Evolutionary conservation across 257 asterid genomes (phyloP).

Genomic region (Paulownia fortunei): DNA sequence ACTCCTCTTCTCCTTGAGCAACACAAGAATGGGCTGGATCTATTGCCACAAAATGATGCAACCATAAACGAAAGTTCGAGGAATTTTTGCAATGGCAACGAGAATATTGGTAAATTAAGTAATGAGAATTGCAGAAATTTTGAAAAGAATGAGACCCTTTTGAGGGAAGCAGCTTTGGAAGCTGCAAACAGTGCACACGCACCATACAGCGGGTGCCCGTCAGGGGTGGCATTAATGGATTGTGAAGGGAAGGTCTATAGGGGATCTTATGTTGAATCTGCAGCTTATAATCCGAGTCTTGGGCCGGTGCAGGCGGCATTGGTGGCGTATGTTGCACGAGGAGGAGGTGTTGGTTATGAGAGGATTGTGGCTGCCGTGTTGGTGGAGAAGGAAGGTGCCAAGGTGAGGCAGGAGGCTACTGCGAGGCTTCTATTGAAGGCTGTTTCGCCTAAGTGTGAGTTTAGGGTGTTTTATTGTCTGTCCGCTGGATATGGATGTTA

Average conservation of each 20-base stretch:
- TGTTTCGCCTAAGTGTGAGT: constrained; percentile 58
- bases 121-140: constrained; percentile 34
- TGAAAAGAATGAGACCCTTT: constrained; percentile 23
- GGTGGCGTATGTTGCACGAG: constrained; percentile 61
- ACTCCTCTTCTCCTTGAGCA: constrained; percentile 62
- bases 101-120: constrained; percentile 12
- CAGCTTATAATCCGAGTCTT: constrained; percentile 74
- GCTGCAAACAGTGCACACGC: constrained; percentile 70
- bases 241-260: constrained; percentile 57
- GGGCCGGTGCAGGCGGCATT: constrained; percentile 74
- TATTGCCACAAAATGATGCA: not conserved
- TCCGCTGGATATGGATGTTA: too few relatives aligned
- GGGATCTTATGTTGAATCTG: constrained; percentile 69
- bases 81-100: not conserved
- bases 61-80: not conserved
- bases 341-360: constrained; percentile 67
- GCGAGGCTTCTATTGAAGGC: constrained; percentile 53
- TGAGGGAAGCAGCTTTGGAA: constrained; percentile 48
- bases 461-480: constrained; percentile 49
- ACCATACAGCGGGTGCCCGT: constrained; percentile 66
- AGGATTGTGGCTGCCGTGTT: constrained; percentile 61
- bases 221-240: constrained; percentile 74
- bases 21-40: constrained; percentile 43
- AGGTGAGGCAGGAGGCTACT: constrained; percentile 64
- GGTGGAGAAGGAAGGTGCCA: constrained; percentile 62